Conservation (phyloP, 345 rosid genomes). For the Litchi chinensis region DNA sequence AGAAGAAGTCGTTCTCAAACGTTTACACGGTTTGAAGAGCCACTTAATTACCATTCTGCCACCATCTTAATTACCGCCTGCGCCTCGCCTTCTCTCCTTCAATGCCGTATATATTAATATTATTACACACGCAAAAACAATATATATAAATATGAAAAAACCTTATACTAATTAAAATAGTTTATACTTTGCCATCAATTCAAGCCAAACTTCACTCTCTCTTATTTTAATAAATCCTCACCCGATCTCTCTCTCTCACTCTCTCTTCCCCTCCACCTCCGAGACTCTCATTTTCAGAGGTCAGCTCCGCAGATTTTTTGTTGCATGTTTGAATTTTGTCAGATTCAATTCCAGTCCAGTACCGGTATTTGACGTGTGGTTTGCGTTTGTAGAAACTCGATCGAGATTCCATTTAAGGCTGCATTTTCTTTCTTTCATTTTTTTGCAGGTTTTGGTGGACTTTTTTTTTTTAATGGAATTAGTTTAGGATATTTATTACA, state of each 20-base stretch:
- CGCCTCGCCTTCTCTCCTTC: slow-evolving; percentile 14
- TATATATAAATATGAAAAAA: not conserved
- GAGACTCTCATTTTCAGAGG: slow-evolving; percentile 52
- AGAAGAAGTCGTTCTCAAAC: slow-evolving; percentile 13
- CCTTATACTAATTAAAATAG: not conserved
- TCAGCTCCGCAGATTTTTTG: slow-evolving; percentile 27
- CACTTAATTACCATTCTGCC: slow-evolving; percentile 37
- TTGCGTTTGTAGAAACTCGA: not conserved
- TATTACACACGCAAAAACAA: not conserved
- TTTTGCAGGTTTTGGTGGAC: not conserved
- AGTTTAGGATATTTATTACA: not conserved
- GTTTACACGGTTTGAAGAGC: slow-evolving; percentile 2
- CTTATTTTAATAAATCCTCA: slow-evolving; percentile 33
- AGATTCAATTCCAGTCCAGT: slow-evolving; percentile 14
- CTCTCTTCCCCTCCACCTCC: slow-evolving; percentile 28
- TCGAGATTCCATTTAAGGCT: slow-evolving; percentile 2
- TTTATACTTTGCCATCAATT: slow-evolving; percentile 29
- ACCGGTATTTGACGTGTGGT: not conserved
- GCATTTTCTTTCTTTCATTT: not conserved
- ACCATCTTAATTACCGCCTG: slow-evolving; percentile 21
- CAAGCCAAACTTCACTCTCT: slow-evolving; percentile 18
- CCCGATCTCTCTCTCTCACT: slow-evolving; percentile 14
- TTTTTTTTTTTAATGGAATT: not conserved
- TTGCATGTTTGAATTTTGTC: slow-evolving; percentile 14
- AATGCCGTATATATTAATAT: not conserved